These are phyloP conservation scores for Amniculicola lignicola DNA, from an alignment of 495 filamentous ascomycete species.

Conservation along the genomic window DNA sequence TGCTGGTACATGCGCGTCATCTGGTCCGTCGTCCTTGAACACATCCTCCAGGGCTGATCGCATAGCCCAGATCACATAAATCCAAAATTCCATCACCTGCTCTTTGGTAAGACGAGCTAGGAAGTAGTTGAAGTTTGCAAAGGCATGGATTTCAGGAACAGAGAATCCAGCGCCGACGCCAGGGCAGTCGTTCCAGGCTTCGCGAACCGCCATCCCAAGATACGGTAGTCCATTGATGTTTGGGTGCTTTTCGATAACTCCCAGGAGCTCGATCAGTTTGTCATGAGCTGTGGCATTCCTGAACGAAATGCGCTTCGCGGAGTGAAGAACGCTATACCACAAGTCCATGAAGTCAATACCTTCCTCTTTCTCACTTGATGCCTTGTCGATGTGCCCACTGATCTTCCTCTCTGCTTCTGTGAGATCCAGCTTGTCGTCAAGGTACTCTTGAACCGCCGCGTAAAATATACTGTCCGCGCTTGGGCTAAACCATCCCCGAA, in stretches of 20 bases:
- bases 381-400: background rate
- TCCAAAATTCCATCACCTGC: slow-evolving; percentile 4
- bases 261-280: slow-evolving; percentile 12
- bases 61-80: slow-evolving; percentile 19
- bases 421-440: background rate
- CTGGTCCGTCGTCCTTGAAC: background rate
- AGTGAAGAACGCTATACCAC: slow-evolving; percentile 17
- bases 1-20: background rate
- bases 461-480: background rate
- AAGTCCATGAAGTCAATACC: background rate
- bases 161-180: slow-evolving; percentile 12
- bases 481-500: slow-evolving; percentile 13
- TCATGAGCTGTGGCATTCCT: background rate
- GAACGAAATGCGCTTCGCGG: slow-evolving; percentile 12
- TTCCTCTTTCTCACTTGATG: background rate
- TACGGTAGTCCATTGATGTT: background rate
- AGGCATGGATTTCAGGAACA: slow-evolving; percentile 24
- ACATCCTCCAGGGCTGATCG: slow-evolving; percentile 15
- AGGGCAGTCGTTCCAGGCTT: slow-evolving; percentile 19
- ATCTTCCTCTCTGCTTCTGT: background rate
- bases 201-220: slow-evolving; percentile 3
- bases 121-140: slow-evolving; percentile 25
- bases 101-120: slow-evolving; percentile 12
- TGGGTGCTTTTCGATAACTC: background rate
- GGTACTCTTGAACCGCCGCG: slow-evolving; percentile 10